These are phyloP conservation scores for Podosphaera xanthii DNA, from an alignment of 2,329 filamentous ascomycete genomes.

Conservation along the genomic window DNA sequence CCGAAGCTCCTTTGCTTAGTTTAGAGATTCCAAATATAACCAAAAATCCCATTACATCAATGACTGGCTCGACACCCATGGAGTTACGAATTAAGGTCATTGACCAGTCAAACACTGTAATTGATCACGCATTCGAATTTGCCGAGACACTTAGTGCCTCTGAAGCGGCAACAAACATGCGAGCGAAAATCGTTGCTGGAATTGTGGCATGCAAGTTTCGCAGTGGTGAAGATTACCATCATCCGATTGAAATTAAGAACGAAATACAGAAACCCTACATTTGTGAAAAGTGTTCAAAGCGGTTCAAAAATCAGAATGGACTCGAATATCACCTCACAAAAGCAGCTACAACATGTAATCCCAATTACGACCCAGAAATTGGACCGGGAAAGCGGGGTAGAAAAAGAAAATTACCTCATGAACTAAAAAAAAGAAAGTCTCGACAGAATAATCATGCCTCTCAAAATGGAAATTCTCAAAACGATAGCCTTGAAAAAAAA, in stretches of 20 bases:
- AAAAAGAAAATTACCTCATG: not conserved
- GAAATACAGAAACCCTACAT: slow-evolving; percentile 11
- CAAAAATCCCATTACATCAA: slow-evolving; percentile 11
- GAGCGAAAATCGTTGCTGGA: slow-evolving; percentile 12
- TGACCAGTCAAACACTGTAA: slow-evolving; percentile 3
- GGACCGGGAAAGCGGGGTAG: slow-evolving; percentile 2
- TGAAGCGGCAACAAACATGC: slow-evolving; percentile 10
- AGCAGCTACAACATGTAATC: slow-evolving; percentile 15
- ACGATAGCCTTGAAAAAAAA: not conserved
- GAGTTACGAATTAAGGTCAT: slow-evolving; percentile 10
- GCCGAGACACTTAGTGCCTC: slow-evolving; percentile 3
- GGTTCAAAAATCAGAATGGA: slow-evolving; percentile 16
- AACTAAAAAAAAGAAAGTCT: not conserved
- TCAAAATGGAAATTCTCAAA: not conserved
- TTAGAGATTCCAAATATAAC: slow-evolving; percentile 8
- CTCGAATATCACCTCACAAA: slow-evolving; percentile 15
- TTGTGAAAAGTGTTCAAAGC: slow-evolving; percentile 12
- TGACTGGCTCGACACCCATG: slow-evolving; percentile 14
- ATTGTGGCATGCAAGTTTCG: slow-evolving; percentile 4
- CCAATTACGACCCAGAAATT: slow-evolving; percentile 8
- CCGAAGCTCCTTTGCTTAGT: slow-evolving; percentile 5
- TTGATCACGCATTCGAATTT: slow-evolving; percentile 11
- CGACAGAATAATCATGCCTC: not conserved
- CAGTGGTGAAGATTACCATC: slow-evolving; percentile 4
- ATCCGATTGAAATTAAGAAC: slow-evolving; percentile 4